Percentiles rank a stretch among this genome's conserved stretches.
Evolutionary conservation across 78 protist species (phyloP).

Genomic region (Polysphondylium violaceum): DNA sequence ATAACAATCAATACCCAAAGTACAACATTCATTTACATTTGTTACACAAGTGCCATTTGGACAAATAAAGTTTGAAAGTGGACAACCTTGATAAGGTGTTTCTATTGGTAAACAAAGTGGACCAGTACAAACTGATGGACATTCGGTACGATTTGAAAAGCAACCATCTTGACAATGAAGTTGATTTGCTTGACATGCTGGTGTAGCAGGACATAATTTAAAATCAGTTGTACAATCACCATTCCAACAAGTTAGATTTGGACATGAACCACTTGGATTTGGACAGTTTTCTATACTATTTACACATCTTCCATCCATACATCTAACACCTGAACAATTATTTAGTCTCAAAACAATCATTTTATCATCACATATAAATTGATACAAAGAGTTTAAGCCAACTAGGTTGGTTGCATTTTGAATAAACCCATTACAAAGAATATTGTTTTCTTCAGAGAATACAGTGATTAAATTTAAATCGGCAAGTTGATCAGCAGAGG

Average conservation of each 20-base stretch:
- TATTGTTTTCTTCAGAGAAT: background rate
- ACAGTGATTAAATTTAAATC: constrained; percentile 13
- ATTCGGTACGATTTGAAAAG: background rate
- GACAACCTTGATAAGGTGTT: constrained; percentile 33
- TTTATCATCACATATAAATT: constrained; percentile 33
- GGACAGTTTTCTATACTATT: background rate
- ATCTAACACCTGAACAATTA: constrained; percentile 20
- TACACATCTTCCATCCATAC: constrained; percentile 16
- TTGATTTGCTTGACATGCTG: constrained; percentile 1
- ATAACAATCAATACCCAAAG: background rate
- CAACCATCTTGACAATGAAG: constrained; percentile 17
- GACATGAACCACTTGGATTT: background rate
- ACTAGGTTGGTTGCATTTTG: background rate
- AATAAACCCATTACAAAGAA: constrained; percentile 19
- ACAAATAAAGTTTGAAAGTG: constrained; percentile 42
- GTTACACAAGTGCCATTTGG: constrained; percentile 9
- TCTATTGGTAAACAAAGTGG: background rate
- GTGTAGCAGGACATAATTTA: constrained; percentile 7
- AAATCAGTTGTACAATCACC: too few species aligned
- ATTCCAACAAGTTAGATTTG: too few species aligned
- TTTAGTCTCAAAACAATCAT: constrained; percentile 21
- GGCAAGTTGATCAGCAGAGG: background rate
- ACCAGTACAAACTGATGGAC: background rate
- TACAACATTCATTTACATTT: constrained; percentile 11
- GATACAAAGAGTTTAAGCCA: constrained; percentile 4